phyloP scores from a whole-genome alignment of 2,329 filamentous ascomycete species.

The Tolypocladium pustulatum region DNA sequence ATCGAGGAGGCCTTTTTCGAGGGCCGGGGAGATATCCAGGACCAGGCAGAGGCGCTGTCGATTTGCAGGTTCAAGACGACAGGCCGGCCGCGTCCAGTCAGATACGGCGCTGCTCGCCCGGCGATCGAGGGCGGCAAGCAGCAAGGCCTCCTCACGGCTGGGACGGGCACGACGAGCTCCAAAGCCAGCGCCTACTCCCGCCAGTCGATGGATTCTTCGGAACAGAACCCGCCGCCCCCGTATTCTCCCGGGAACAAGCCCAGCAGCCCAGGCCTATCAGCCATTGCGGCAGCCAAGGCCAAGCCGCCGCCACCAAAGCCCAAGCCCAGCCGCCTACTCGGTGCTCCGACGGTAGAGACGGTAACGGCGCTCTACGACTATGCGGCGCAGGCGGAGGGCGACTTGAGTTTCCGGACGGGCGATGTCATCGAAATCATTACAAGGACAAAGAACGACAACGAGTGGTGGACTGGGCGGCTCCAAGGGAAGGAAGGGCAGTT shows the following conservation, averaged over 20 bases:
- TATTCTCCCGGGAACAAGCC: constrained; percentile 45
- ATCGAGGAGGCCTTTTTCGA: constrained; percentile 84
- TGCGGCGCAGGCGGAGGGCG: constrained; percentile 87
- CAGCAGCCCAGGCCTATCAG: constrained; percentile 23
- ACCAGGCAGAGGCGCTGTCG: constrained; percentile 68
- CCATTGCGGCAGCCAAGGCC: constrained; percentile 43
- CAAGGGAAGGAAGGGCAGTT: constrained; percentile 82
- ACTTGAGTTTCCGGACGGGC: constrained; percentile 80
- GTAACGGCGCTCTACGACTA: constrained; percentile 94
- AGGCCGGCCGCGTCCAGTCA: constrained; percentile 52
- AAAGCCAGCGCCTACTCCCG: constrained; percentile 25
- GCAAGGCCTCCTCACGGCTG: constrained; percentile 41
- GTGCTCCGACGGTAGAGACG: constrained; percentile 56
- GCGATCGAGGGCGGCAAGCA: constrained; percentile 37
- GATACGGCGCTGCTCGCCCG: constrained; percentile 48
- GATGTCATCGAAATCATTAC: constrained; percentile 83
- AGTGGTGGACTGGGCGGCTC: constrained; percentile 90
- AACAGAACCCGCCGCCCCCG: constrained; percentile 55
- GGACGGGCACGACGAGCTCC: constrained; percentile 15
- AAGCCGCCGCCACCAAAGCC: constrained; percentile 68
- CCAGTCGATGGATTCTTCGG: constrained; percentile 28
- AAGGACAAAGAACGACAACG: constrained; percentile 81
- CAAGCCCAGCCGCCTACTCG: constrained; percentile 66
- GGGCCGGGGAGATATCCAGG: constrained; percentile 82
- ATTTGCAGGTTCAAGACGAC: constrained; percentile 91